These are phyloP conservation scores for Gossypioides kirkii DNA, from an alignment of 345 rosid species.

Conservation along the genomic window DNA sequence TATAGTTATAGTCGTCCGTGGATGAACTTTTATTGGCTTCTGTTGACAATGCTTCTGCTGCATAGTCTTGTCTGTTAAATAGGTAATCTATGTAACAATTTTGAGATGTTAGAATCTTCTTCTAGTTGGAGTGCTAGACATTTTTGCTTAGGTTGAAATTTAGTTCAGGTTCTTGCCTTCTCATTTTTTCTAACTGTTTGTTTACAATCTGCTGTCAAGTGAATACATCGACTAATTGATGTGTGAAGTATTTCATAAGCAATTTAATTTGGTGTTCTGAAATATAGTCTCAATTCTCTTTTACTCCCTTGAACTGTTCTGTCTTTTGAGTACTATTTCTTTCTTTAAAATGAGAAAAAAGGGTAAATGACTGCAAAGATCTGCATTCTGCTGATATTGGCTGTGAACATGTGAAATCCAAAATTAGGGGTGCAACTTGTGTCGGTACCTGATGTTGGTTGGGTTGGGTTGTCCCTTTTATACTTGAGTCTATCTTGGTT, in stretches of 20 bases:
- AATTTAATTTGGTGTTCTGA: neutral
- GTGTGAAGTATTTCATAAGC: slow-evolving; percentile 1
- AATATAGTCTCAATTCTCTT: neutral
- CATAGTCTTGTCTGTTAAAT: neutral
- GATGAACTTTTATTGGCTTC: neutral
- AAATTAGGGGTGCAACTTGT: neutral
- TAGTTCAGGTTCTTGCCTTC: neutral
- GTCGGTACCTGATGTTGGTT: neutral
- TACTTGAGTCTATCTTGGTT: neutral
- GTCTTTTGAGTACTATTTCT: neutral
- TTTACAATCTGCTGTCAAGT: neutral
- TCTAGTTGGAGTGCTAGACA: neutral
- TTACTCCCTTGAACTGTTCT: neutral
- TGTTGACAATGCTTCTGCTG: neutral
- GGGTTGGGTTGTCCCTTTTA: neutral
- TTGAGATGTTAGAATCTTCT: neutral
- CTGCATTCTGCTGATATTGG: neutral
- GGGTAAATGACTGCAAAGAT: neutral
- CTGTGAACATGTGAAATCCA: neutral
- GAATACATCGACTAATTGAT: neutral
- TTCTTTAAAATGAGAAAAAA: neutral
- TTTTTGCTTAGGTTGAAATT: neutral
- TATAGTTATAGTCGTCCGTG: neutral
- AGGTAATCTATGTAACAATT: neutral
- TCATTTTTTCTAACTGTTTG: neutral